phyloP scores from a whole-genome alignment of 2,329 filamentous ascomycete species.

The Fusarium algeriense region DNA sequence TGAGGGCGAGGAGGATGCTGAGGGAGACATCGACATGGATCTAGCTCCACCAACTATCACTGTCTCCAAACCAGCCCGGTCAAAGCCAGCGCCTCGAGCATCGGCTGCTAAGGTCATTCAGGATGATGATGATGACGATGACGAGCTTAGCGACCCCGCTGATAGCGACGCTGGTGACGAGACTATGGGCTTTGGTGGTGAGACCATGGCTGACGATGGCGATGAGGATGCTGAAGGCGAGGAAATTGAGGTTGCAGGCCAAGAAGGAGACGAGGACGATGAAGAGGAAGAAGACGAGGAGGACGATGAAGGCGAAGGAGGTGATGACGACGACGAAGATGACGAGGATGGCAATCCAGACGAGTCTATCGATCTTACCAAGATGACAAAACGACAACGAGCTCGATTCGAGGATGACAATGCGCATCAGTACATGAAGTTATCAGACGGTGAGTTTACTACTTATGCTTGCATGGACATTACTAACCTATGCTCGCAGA shows the following conservation, averaged over 20 bases:
- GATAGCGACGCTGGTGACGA: slow-evolving; percentile 62
- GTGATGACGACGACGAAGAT: slow-evolving; percentile 58
- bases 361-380: slow-evolving; percentile 66
- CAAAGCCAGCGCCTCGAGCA: slow-evolving; percentile 52
- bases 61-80: slow-evolving; percentile 59
- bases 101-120: slow-evolving; percentile 51
- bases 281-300: slow-evolving; percentile 58
- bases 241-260: slow-evolving; percentile 57
- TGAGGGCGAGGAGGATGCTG: slow-evolving; percentile 60
- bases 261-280: slow-evolving; percentile 58
- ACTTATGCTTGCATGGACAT: not conserved
- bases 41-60: slow-evolving; percentile 59
- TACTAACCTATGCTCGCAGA: slow-evolving; percentile 55
- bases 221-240: slow-evolving; percentile 64
- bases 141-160: slow-evolving; percentile 66
- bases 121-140: slow-evolving; percentile 63
- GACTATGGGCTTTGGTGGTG: slow-evolving; percentile 57
- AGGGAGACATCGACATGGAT: slow-evolving; percentile 62
- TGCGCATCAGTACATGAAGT: slow-evolving; percentile 68
- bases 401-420: slow-evolving; percentile 67
- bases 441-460: slow-evolving; percentile 67
- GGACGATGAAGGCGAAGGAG: slow-evolving; percentile 57
- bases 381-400: slow-evolving; percentile 72
- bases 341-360: slow-evolving; percentile 61
- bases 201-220: slow-evolving; percentile 60